Evolutionary conservation across 164 flowering plant species (phyloP), one percentile per base, ranked within the genome.

Genomic region (Magnolia changhungtana): DNA sequence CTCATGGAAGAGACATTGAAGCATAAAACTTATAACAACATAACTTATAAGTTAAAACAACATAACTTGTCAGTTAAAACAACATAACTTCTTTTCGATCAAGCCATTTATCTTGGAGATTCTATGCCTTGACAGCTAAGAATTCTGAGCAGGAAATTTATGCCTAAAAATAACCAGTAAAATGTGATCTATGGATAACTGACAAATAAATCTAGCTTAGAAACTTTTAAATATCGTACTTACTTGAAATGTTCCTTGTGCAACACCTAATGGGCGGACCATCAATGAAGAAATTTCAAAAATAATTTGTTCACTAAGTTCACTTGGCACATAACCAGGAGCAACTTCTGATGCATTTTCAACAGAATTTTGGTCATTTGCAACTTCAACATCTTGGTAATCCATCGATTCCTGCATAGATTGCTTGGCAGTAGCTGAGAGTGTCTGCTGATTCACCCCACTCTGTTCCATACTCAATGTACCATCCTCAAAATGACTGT

Each of bases 241-340:
- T 88, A 91, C 99, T 83, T 96, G 99, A 74, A 94, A 93, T 71
- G 92, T 94, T 85, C 99, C 99, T 61, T 76, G 85, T 24, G 88
- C 74, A 80, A 94, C 90, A 78, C 84, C 89, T 68, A 94, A 79
- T 7, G 97, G 96, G 50, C 91, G 88, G 76, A 96, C 96, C 93
- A 96, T 95, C 19, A 96, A 88, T 71, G 96, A 87, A 68, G 98
- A 83, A 80, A 94, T 92, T 87, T 96, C 99, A 81, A 93, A 86
- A 81, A 94, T 82, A 69, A 96, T 94, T 83, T 93, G 89, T 83
- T 96, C 99, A 87, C 93, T 95, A 76, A 79, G 78, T 80, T 94
- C 98, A 81, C 93, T 88, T 59, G 96, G 98, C 81, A 91, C 96
- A 88, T 89, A 91, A 20, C 98, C 98, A 80, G 91, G 89, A 6